Conservation (phyloP, 257 asterid species). For the Euphrasia confusa region DNA sequence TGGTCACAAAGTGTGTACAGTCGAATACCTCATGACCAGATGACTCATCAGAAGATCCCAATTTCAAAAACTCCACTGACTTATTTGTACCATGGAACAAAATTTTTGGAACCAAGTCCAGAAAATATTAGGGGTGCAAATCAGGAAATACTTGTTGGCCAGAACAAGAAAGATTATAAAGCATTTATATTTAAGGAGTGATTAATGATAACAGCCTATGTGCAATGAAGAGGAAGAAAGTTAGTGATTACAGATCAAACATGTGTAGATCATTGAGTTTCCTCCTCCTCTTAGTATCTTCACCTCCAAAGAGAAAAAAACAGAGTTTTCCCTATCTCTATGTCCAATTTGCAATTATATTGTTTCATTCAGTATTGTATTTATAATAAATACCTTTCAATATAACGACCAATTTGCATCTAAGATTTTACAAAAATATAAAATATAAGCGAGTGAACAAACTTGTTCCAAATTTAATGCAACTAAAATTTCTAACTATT, state of each 20-base stretch:
- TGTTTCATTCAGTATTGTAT: slow-evolving; percentile 23
- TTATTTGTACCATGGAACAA: slow-evolving; percentile 13
- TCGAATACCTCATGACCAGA: slow-evolving; percentile 66
- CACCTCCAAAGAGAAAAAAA: slow-evolving; percentile 91
- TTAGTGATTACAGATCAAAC: slow-evolving; percentile 92
- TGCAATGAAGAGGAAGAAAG: slow-evolving; percentile 99
- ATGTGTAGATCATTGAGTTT: slow-evolving; percentile 91
- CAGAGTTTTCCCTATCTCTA: slow-evolving; percentile 84
- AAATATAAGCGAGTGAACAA: neutral
- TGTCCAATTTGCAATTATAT: slow-evolving; percentile 60
- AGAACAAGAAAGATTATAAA: neutral
- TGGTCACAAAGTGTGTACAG: slow-evolving; percentile 5
- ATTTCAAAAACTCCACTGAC: slow-evolving; percentile 22
- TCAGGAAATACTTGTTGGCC: neutral
- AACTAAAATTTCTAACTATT: too few relatives aligned
- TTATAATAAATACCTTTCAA: slow-evolving; percentile 10
- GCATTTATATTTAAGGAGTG: neutral
- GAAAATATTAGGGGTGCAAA: neutral
- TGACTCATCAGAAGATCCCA: slow-evolving; percentile 84
- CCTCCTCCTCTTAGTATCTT: slow-evolving; percentile 70
- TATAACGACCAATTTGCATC: neutral
- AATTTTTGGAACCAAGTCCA: too few relatives aligned
- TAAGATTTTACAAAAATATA: neutral
- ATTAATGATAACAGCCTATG: slow-evolving; percentile 42
- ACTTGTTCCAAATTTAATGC: neutral